These are phyloP conservation scores for Globisporangium cylindrosporum DNA, from an alignment of 352 stramenopile species.

Conservation along the genomic window DNA sequence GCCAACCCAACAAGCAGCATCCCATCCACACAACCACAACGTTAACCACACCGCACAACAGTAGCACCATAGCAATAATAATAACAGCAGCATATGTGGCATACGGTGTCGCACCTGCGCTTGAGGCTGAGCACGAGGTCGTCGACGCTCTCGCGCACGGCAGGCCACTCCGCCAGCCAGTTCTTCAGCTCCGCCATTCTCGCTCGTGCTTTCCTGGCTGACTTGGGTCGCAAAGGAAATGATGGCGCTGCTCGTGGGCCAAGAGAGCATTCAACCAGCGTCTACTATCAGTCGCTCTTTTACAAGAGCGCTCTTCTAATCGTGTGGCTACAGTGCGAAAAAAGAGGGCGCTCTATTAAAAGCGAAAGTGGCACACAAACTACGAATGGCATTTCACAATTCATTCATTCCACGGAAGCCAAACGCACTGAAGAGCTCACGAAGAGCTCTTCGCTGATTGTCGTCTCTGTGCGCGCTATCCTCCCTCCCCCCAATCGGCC, in stretches of 20 bases:
- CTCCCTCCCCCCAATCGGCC: background rate
- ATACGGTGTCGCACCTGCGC: constrained; percentile 37
- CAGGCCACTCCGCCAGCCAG: constrained; percentile 78
- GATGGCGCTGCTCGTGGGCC: background rate
- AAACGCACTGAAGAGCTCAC: background rate
- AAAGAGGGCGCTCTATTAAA: background rate
- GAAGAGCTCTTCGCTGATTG: constrained; percentile 1
- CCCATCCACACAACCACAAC: no score
- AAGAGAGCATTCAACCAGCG: background rate
- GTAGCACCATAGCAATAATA: background rate
- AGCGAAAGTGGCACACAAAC: background rate
- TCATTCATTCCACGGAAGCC: background rate
- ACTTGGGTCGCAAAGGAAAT: background rate
- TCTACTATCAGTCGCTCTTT: background rate
- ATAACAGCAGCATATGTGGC: background rate
- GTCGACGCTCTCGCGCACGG: constrained; percentile 63
- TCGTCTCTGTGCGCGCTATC: background rate
- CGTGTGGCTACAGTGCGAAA: background rate
- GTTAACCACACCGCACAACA: background rate
- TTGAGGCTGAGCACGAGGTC: constrained; percentile 80
- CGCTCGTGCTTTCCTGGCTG: background rate
- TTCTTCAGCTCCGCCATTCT: constrained; percentile 43
- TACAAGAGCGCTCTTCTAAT: constrained; percentile 2
- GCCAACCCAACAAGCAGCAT: background rate
- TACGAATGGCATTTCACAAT: background rate